phyloP scores from a whole-genome alignment of 768 basidiomycete species.

The Tylopilus subfusipes region DNA sequence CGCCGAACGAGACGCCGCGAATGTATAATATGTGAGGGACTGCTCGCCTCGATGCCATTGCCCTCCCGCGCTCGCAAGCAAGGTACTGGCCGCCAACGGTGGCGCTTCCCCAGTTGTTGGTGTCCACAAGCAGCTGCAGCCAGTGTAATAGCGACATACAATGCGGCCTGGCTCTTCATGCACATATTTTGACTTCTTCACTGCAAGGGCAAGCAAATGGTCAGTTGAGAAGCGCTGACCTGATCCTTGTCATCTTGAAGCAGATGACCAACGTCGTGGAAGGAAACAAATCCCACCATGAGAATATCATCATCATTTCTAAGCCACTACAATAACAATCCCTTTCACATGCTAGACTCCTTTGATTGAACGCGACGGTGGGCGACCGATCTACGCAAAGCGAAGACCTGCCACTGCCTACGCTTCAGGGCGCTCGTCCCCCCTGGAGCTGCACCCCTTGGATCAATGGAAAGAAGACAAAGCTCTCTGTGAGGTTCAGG shows the following conservation, averaged over 20 bases:
- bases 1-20: no score
- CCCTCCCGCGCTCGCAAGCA: no score
- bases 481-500: conserved; percentile 53
- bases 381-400: conserved; percentile 36
- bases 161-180: conserved; percentile 10
- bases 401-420: conserved; percentile 46
- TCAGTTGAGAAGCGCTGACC: no score
- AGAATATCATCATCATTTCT: neutral
- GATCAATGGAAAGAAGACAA: conserved; percentile 48
- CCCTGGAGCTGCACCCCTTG: conserved; percentile 34
- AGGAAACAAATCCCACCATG: neutral
- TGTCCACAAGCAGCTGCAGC: conserved; percentile 1
- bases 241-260: neutral
- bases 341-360: neutral
- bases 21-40: no score
- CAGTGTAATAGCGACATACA: neutral
- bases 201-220: no score
- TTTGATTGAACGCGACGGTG: conserved; percentile 22
- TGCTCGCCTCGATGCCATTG: no score
- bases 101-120: no score
- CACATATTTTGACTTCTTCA: neutral
- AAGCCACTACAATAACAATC: neutral
- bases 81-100: no score
- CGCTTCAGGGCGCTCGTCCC: conserved; percentile 39
- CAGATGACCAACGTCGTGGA: neutral